These are phyloP conservation scores for Stygiomarasmius scandens DNA, from an alignment of 1,284 basidiomycete genomes.

Conservation along the genomic window DNA sequence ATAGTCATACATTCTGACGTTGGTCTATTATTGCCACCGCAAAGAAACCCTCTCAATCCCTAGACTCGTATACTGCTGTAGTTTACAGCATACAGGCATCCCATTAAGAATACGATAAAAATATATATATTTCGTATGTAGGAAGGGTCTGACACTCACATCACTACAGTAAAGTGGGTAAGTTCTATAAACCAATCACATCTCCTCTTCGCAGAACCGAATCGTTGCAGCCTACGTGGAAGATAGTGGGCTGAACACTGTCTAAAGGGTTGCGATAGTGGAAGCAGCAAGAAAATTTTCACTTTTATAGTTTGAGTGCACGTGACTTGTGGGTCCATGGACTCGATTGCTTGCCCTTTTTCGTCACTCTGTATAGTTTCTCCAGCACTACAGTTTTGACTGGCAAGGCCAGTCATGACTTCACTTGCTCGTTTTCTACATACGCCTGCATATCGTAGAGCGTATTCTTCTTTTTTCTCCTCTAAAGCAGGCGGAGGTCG, in stretches of 20 bases:
- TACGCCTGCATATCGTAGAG: constrained; percentile 51
- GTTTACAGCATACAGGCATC: too few species aligned
- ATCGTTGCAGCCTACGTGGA: constrained; percentile 67
- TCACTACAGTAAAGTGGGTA: constrained; percentile 53
- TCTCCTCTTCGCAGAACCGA: constrained; percentile 68
- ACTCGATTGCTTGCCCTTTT: neutral
- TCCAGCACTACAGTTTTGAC: neutral
- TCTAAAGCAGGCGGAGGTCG: constrained; percentile 74
- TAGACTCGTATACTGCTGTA: too few species aligned
- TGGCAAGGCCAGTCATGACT: constrained; percentile 13
- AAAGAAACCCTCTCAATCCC: too few species aligned
- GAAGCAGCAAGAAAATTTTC: constrained; percentile 16
- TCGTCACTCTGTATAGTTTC: neutral
- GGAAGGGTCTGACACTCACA: constrained; percentile 76
- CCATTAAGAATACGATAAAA: neutral
- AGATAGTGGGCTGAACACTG: constrained; percentile 66
- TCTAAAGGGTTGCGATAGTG: constrained; percentile 68
- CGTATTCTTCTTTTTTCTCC: constrained; percentile 79
- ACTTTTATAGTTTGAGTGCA: constrained; percentile 17
- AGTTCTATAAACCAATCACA: constrained; percentile 62
- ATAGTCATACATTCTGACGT: too few species aligned
- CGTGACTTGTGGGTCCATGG: neutral
- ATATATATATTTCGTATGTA: constrained; percentile 41
- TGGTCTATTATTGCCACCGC: too few species aligned
- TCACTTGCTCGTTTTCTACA: constrained; percentile 50